Evolutionary conservation across 441 rosid genomes (phyloP), one percentile per base, ranked within the genome.

Genomic region (Populus tomentosa): DNA sequence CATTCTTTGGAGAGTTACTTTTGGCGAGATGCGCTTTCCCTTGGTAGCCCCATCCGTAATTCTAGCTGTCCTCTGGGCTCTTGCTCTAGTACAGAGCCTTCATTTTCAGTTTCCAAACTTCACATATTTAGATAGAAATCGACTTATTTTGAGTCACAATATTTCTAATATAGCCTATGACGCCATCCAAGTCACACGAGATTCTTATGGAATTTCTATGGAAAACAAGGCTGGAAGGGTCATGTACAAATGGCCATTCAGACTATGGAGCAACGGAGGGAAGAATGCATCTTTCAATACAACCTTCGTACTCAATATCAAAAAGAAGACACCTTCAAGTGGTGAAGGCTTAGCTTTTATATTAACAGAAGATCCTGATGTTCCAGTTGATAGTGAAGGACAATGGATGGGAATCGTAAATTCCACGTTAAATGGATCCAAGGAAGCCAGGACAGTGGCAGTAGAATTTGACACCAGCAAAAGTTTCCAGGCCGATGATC

Each of bases 271-370:
- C 69, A 72, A 75, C 30, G 6, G 77, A 75, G 75, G 65, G 7
- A 18, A 11, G 14, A 71, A 20, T 2, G 80, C 91, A 23, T 73
- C 84, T 67, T 93, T 93, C 77, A 85, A 79, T 36, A 79, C 97
- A 9, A 84, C 90, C 10, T 93, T 93, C 73, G 87, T 86, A 6
- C 75, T 90, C 30, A 90, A 86, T 61, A 89, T 88, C 77, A 6
- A 0, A 9, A 82, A 73, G 67, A 72, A 21, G 40, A 87, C 91
- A 2, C 0, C 2, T 71, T 83, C 80, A 0, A 89, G 92, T 1
- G 95, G 95, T 0, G 98, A 94, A 78, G 95, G 97, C 32, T 46
- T 94, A 75, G 93, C 95, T 32, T 94, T 94, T 74, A 71, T 84
- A 59, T 61, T 94, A 42, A 76, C 93, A 3, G 81, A 67, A 0